Evolutionary conservation across 2,329 filamentous ascomycete species (phyloP), one percentile per base, ranked within the genome.

Genomic region (Penicillium digitatum): DNA sequence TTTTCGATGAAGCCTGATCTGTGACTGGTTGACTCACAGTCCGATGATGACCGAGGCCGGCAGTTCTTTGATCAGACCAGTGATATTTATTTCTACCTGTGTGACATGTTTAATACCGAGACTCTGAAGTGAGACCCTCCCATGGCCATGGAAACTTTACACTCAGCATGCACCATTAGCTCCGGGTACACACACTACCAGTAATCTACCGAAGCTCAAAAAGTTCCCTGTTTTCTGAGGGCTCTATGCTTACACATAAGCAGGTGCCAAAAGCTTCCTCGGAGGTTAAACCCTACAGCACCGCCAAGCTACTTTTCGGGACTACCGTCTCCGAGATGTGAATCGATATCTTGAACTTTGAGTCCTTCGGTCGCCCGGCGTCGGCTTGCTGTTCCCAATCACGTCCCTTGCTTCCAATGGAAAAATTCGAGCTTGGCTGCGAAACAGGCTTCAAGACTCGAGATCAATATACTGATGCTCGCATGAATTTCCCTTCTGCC

Each of bases 1-100:
- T 12, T 27, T 51, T 48, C 43, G 32, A 31, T 34, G 6, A 18
- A 18, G 26, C 10, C 39, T 51, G 35, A 26, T 32, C 22, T 45
- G 40, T 55, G 50, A 37, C 34, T 48, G 56, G 42, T 60, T 62
- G 59, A 62, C 53, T 58, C 51, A 55, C 31, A 55, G 46, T 37
- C 26, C 20, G 48, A 49, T 32, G 11, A 54, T 37, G 24, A 54
- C 48, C 32, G 32, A 46, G 22, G 43, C 52, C 16, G 31, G 7
- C 22, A 44, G 32, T 38, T 44, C 50, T 54, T 46, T 52, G 20
- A 37, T 38, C 26, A n/a, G 26, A 40, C 44, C 52, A 40, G 54
- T 39, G 6, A 46, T 11, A 52, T 47, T 47, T 34, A 24, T 55
- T 56, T 12, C 38, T 20, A 12, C 11, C 18, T 53, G 52, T 56